A percentile compares a stretch with the other conserved stretches of the same genome.
phyloP scores from a whole-genome alignment of 495 filamentous ascomycete genomes.

The Neurospora sublineolata region DNA sequence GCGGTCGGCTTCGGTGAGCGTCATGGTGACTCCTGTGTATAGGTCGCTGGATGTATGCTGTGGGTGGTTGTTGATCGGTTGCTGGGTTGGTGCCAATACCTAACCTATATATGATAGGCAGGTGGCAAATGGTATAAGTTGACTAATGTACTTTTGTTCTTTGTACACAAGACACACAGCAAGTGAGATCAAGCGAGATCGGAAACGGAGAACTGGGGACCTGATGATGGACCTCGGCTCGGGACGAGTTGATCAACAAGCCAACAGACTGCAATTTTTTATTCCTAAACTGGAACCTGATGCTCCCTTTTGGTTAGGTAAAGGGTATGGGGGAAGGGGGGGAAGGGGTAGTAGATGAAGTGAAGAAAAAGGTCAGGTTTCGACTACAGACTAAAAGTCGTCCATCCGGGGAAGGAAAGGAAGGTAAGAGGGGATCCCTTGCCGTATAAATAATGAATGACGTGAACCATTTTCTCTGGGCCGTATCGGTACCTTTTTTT shows the following conservation, averaged over 20 bases:
- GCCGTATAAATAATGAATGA: neutral
- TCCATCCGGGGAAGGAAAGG: neutral
- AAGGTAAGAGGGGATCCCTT: neutral
- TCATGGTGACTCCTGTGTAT: constrained; percentile 9
- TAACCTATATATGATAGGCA: neutral
- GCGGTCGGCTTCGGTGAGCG: constrained; percentile 41
- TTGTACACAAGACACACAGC: neutral
- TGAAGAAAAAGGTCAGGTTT: neutral
- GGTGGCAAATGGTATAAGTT: neutral
- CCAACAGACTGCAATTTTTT: neutral
- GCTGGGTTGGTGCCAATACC: neutral
- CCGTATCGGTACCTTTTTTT: neutral
- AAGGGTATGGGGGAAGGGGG: neutral
- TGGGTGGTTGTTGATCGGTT: neutral
- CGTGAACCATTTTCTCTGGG: neutral
- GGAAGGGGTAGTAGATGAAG: neutral
- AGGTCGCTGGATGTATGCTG: neutral
- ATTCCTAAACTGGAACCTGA: neutral
- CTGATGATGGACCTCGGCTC: neutral
- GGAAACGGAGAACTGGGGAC: neutral
- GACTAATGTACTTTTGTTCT: neutral
- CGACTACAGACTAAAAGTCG: neutral
- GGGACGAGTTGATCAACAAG: constrained; percentile 3
- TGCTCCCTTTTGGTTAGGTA: neutral
- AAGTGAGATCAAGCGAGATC: neutral